Base-by-base conservation (phyloP, 352 stramenopile species). In the Globisporangium parvum region DNA sequence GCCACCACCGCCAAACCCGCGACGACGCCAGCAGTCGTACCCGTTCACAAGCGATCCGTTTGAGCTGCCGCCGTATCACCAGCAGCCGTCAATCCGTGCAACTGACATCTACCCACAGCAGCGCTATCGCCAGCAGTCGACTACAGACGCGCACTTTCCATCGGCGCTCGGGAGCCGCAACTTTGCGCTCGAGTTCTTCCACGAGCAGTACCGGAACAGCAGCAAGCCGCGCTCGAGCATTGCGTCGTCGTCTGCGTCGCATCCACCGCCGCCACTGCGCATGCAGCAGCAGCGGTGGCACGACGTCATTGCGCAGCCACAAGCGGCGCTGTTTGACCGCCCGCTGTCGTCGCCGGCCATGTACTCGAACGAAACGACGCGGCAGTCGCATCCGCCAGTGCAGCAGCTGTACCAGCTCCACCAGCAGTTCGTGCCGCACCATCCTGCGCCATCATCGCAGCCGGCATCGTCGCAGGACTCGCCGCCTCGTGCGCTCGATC, bases 61-160 rank as follows among this genome's bases (percentile, higher is more conserved):
- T 37, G 24, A 37, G 37, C 37, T 4, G 37, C 17, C 40, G 23
- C 50, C 33, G 20, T 24, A 18, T 3, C 18, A 47, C 5, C 35
- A 18, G 18, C 49, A 26, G 14, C 18, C 39, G 17, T 26, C 44
- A 24, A 39, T 21, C 10, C 41, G 41, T 6, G 42, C 44, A 28
- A 51, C 52, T 1, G 28, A 45, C 14, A 28, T 51, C 24, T 59
- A 47, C 45, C 44, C 44, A 11, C 53, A 59, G 44, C 53, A 59
- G 45, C 53, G 53, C 45, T 54, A 69, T 33, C 62, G 71, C n/a
- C 67, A 75, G 47, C 69, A 78, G 47, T 33, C 66, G 26, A 57
- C 69, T n/a, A 33, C 63, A 2, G 51, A 59, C 51, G 31, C 49
- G 41, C 37, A 37, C 6, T 65, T 58, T 11, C 51, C 53, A 4